phyloP scores from a whole-genome alignment of 805 yeast species.

The Teunomyces panamensis region DNA sequence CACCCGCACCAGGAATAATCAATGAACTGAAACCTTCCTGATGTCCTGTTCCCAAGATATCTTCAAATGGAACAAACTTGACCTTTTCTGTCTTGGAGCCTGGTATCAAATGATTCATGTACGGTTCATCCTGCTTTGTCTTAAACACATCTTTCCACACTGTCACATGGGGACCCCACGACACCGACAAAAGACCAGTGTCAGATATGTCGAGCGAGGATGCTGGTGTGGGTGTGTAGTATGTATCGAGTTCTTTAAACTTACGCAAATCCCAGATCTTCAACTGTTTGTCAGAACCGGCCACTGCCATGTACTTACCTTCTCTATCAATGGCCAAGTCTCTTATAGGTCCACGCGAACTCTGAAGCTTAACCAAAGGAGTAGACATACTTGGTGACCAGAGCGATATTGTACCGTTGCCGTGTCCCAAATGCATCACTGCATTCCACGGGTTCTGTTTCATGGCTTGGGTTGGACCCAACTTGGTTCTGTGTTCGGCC shows the following conservation, averaged over 20 bases:
- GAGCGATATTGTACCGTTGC: slow-evolving; percentile 85
- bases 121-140: slow-evolving; percentile 73
- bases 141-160: slow-evolving; percentile 87
- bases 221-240: slow-evolving; percentile 81
- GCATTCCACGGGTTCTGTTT: slow-evolving; percentile 95
- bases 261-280: slow-evolving; percentile 94
- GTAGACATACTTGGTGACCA: slow-evolving; percentile 91
- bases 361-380: slow-evolving; percentile 78
- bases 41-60: slow-evolving; percentile 90
- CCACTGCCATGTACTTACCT: slow-evolving; percentile 90
- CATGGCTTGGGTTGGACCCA: slow-evolving; percentile 89
- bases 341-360: slow-evolving; percentile 83
- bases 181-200: slow-evolving; percentile 80
- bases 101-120: slow-evolving; percentile 85
- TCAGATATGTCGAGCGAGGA: slow-evolving; percentile 78
- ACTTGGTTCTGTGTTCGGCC: slow-evolving; percentile 77
- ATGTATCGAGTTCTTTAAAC: slow-evolving; percentile 70
- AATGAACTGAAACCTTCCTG: slow-evolving; percentile 45
- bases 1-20: slow-evolving; percentile 95
- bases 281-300: slow-evolving; percentile 80
- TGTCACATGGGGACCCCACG: slow-evolving; percentile 94
- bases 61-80: slow-evolving; percentile 90
- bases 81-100: slow-evolving; percentile 68
- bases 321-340: slow-evolving; percentile 85
- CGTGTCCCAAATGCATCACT: slow-evolving; percentile 87